Base-by-base conservation (phyloP, 306 rosid genomes). In the Begonia masoniana region DNA sequence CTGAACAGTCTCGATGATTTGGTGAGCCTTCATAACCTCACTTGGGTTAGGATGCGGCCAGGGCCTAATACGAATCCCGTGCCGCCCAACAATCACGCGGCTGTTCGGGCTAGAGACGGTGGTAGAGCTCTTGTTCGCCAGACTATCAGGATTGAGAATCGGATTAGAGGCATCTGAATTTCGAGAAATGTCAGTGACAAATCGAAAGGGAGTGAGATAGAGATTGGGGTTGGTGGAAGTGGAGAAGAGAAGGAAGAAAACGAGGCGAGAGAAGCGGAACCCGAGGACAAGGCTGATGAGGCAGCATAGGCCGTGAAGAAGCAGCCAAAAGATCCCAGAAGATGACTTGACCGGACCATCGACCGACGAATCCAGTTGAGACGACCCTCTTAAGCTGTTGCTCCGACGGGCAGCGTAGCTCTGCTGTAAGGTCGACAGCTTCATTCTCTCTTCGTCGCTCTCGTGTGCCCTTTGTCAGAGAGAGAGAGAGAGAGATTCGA, bases 21-120 rank as follows among this genome's bases (percentile, higher is more conserved):
- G 81, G 62, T 92, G 96, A 64, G 99, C 99, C 77, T 81, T 77
- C 99, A 92, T 92, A 13, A 88, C 87, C 67, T 92, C 99, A 35
- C 55, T 78, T 35, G 93, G 95, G 76, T 87, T 79, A 68, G 99
- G 99, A 62, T 92, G 99, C 8, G 99, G 99, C 99, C 96, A 92
- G 13, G 99, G 87, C 59, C 96, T 76, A 74, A 92, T 79, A 66
- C 99, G 96, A 88, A 92, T 92, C 83, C 99, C 99, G 52, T 92
- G 99, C 55, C 99, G 73, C 14, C 99, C 99, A 13, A 92, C 99
- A 15, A 92, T 82, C 7, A 92, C 99, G 17, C 99, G 75, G 65
- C 99, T 83, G 35, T 62, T 55, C 60, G 66, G 62, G 62, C 63
- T 61, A 8, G 66, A 61, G 9, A 61, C 9, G 12, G 62, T 31